phyloP scores from a whole-genome alignment of 331 rosid genomes.

The Erythrophleum ivorense region DNA sequence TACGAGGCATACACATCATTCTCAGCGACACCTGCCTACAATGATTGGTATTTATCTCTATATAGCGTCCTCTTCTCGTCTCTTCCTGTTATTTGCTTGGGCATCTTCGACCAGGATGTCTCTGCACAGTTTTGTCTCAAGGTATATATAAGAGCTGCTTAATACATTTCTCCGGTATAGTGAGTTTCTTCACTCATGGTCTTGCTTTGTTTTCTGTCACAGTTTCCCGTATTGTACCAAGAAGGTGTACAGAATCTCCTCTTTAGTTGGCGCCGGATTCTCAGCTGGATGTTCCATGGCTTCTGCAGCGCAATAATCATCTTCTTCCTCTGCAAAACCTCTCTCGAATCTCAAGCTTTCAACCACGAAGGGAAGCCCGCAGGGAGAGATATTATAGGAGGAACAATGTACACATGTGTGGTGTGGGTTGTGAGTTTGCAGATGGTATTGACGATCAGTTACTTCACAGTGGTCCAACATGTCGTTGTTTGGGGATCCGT shows the following conservation, averaged over 20 bases:
- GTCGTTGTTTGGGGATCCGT: slow-evolving; percentile 87
- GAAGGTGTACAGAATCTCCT: slow-evolving; percentile 90
- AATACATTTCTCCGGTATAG: slow-evolving; percentile 37
- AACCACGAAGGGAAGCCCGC: slow-evolving; percentile 69
- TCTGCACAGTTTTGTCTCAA: slow-evolving; percentile 80
- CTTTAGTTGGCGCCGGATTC: slow-evolving; percentile 85
- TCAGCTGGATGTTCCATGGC: slow-evolving; percentile 91
- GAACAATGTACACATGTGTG: slow-evolving; percentile 78
- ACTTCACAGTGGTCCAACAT: slow-evolving; percentile 88
- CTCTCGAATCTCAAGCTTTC: slow-evolving; percentile 67
- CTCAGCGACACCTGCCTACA: slow-evolving; percentile 85
- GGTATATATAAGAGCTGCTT: slow-evolving; percentile 55
- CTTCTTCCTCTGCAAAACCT: slow-evolving; percentile 74
- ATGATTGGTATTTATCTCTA: slow-evolving; percentile 94
- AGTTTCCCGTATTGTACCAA: slow-evolving; percentile 92
- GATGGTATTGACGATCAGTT: slow-evolving; percentile 75
- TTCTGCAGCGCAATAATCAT: slow-evolving; percentile 62
- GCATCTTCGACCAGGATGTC: slow-evolving; percentile 93
- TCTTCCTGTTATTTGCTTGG: slow-evolving; percentile 87
- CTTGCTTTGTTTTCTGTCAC: too few relatives aligned
- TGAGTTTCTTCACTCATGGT: too few relatives aligned
- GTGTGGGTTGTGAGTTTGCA: slow-evolving; percentile 96
- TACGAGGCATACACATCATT: slow-evolving; percentile 83
- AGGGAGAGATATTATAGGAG: slow-evolving; percentile 79
- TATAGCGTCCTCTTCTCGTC: slow-evolving; percentile 87